Conservation (phyloP, 2,329 filamentous ascomycete genomes). For the Penicillium brasilianum region DNA sequence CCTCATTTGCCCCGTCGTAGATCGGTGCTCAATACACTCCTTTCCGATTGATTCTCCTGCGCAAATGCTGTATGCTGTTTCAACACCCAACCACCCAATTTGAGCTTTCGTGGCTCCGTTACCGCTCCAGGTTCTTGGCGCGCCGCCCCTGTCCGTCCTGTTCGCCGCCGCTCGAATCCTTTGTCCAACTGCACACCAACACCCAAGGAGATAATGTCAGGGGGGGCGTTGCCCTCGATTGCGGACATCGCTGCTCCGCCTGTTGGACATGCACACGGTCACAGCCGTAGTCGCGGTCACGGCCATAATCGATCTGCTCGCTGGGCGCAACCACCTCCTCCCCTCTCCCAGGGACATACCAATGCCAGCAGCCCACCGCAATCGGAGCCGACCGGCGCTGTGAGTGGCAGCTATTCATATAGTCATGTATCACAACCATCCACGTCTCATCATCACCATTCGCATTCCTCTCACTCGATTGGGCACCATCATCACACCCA, state of each 20-base stretch:
- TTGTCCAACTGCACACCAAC: slow-evolving; percentile 18
- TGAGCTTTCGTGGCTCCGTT: slow-evolving; percentile 13
- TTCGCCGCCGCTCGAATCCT: slow-evolving; percentile 16
- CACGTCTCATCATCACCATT: slow-evolving; percentile 41
- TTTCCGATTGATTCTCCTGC: neutral
- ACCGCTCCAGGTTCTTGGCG: slow-evolving; percentile 19
- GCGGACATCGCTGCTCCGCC: slow-evolving; percentile 36
- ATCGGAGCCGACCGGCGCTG: slow-evolving; percentile 18
- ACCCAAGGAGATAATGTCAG: slow-evolving; percentile 39
- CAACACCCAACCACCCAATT: neutral
- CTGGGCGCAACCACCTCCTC: slow-evolving; percentile 36
- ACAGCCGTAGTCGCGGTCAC: slow-evolving; percentile 35
- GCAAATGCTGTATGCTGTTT: slow-evolving; percentile 10
- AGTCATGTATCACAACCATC: slow-evolving; percentile 33
- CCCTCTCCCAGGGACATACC: slow-evolving; percentile 31
- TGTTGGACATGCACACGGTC: slow-evolving; percentile 36
- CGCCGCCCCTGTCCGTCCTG: slow-evolving; percentile 17
- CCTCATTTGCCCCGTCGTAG: neutral
- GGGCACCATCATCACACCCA: slow-evolving; percentile 38
- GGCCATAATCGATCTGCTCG: slow-evolving; percentile 44
- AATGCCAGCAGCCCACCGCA: slow-evolving; percentile 26
- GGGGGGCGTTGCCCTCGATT: slow-evolving; percentile 36
- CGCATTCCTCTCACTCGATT: slow-evolving; percentile 46
- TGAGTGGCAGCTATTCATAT: slow-evolving; percentile 29
- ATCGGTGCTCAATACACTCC: neutral